Conservation (phyloP, 352 stramenopile species). For the Globisporangium cystogenes region DNA sequence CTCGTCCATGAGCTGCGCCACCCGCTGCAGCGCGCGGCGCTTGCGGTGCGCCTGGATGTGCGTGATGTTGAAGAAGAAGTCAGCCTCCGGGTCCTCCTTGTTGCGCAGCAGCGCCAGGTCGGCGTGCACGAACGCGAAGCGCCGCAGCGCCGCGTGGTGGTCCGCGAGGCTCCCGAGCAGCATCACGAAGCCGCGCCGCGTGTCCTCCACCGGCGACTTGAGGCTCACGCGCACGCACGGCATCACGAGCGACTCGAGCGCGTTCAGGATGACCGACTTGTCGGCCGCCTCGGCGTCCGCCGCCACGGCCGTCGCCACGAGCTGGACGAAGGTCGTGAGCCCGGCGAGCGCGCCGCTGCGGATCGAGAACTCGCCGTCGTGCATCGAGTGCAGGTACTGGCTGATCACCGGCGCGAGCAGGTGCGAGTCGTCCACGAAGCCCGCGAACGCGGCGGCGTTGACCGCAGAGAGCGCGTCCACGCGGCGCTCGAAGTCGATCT, state of each 20-base stretch:
- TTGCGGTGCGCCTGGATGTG: conserved; percentile 98
- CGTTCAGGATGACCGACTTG: conserved; percentile 55
- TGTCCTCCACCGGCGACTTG: conserved; percentile 65
- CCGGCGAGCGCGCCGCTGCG: conserved; percentile 60
- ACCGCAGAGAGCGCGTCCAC: conserved; percentile 69
- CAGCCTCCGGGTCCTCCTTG: conserved; percentile 88
- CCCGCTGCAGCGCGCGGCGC: conserved; percentile 86
- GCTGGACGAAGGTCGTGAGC: conserved; percentile 44
- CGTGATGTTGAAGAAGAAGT: conserved; percentile 99
- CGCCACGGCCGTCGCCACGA: conserved; percentile 30
- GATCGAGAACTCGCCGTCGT: conserved; percentile 81
- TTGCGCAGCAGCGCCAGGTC: conserved; percentile 71
- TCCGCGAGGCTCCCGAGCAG: conserved; percentile 74
- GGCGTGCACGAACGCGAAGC: conserved; percentile 54
- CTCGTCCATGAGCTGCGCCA: conserved; percentile 83
- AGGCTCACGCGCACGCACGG: conserved; percentile 82
- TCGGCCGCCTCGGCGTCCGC: conserved; percentile 10
- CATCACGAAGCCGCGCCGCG: conserved; percentile 80
- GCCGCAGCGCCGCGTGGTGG: conserved; percentile 20
- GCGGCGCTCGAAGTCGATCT: conserved; percentile 78
- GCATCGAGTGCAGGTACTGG: conserved; percentile 80
- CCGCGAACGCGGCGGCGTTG: conserved; percentile 57
- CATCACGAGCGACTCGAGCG: conserved; percentile 87
- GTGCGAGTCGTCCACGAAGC: conserved; percentile 48
- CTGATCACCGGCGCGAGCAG: conserved; percentile 71